Percentiles rank a stretch among this genome's conserved stretches.
These are phyloP conservation scores for Aspergillus bombycis DNA, from an alignment of 2,329 filamentous ascomycete genomes.

Conservation along the genomic window DNA sequence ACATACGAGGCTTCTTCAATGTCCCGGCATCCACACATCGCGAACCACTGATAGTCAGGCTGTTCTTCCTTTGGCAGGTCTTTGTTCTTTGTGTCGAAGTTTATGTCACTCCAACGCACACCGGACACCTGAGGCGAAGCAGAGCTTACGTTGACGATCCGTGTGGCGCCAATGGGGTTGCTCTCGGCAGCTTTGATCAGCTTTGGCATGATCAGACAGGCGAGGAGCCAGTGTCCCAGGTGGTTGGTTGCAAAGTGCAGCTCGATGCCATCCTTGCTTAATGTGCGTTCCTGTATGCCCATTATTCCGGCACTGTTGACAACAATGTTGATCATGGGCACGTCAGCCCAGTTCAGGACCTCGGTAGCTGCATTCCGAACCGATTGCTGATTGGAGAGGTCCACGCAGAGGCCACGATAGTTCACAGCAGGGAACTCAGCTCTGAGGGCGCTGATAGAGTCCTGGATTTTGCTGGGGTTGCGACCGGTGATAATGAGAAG, in stretches of 20 bases:
- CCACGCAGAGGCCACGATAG: conserved; percentile 1
- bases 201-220: conserved; percentile 12
- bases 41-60: background rate
- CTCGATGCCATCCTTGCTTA: conserved; percentile 37
- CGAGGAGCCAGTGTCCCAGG: conserved; percentile 37
- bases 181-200: conserved; percentile 26
- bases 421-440: background rate
- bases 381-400: background rate
- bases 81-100: conserved; percentile 4
- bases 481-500: conserved; percentile 2
- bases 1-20: background rate
- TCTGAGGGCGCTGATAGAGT: background rate
- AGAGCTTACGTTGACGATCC: conserved; percentile 1
- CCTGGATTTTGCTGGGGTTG: background rate
- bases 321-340: conserved; percentile 16
- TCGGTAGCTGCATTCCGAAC: conserved; percentile 10
- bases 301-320: conserved; percentile 20
- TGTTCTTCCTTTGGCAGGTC: background rate
- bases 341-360: conserved; percentile 5
- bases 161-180: conserved; percentile 4
- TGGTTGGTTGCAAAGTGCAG: conserved; percentile 40
- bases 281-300: conserved; percentile 10
- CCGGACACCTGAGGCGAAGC: background rate
- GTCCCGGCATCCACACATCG: background rate
- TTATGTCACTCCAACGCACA: conserved; percentile 2